These are phyloP conservation scores for Acrocalymma vagum DNA, from an alignment of 2,329 filamentous ascomycete genomes.

Conservation along the genomic window DNA sequence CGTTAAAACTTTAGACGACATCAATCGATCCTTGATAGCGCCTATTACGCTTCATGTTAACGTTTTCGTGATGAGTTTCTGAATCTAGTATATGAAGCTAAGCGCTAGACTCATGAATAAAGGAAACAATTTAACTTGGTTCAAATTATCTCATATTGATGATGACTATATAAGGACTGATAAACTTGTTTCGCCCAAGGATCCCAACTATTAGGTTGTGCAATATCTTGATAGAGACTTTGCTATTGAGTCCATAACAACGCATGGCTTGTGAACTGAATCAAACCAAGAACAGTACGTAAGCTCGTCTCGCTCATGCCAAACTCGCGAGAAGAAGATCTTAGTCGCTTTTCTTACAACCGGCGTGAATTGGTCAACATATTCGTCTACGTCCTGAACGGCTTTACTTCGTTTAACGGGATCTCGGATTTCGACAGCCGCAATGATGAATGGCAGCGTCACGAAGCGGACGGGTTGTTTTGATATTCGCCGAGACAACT, in stretches of 20 bases:
- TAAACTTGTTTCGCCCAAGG: no score
- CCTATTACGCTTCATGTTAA: no score
- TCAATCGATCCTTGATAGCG: no score
- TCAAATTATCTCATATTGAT: no score
- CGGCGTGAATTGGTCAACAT: conserved; percentile 13
- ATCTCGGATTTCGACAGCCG: conserved; percentile 10
- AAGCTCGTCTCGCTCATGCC: conserved; percentile 8
- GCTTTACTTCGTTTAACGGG: conserved; percentile 1
- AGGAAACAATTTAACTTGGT: no score
- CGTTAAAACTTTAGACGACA: no score
- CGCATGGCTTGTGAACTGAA: conserved; percentile 12
- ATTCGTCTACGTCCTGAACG: conserved; percentile 4
- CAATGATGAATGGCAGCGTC: conserved; percentile 12
- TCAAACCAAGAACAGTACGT: conserved; percentile 9
- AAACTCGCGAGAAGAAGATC: conserved; percentile 9
- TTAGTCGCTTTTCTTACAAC: conserved; percentile 8
- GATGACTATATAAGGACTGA: no score
- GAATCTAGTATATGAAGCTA: no score
- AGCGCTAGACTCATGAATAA: no score
- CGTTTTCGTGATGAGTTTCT: no score
- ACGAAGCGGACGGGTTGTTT: conserved; percentile 8
- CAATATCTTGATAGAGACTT: no score
- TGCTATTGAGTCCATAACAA: conserved; percentile 7
- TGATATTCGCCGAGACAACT: conserved; percentile 4
- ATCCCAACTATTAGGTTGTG: no score